Evolutionary conservation across 2,329 filamentous ascomycete species (phyloP).

Genomic region (Reticulascus tulasneorum): DNA sequence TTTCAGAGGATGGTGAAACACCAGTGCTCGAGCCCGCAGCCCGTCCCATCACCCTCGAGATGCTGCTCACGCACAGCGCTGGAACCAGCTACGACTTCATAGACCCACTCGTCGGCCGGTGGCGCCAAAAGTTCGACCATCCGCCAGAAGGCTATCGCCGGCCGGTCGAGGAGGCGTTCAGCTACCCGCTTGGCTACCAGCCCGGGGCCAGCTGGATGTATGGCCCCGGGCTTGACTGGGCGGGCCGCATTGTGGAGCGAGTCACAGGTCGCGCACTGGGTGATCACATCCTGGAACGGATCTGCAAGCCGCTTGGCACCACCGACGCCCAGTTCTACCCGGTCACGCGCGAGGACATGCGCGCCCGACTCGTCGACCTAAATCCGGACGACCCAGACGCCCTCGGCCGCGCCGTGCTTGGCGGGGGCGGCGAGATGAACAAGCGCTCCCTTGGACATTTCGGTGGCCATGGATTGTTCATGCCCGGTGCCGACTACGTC

Average conservation of each 20-base stretch:
- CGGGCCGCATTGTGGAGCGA: slow-evolving; percentile 19
- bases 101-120: slow-evolving; percentile 16
- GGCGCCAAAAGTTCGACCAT: not conserved
- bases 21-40: slow-evolving; percentile 22
- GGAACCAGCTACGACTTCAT: slow-evolving; percentile 38
- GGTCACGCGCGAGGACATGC: slow-evolving; percentile 26
- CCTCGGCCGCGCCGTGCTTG: slow-evolving; percentile 29
- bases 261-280: not conserved
- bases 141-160: slow-evolving; percentile 3
- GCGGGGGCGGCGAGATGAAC: slow-evolving; percentile 28
- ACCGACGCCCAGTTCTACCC: slow-evolving; percentile 34
- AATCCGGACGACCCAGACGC: slow-evolving; percentile 33
- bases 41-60: slow-evolving; percentile 37
- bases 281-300: not conserved
- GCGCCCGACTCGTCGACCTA: slow-evolving; percentile 29
- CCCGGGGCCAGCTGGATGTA: slow-evolving; percentile 25
- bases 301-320: slow-evolving; percentile 42
- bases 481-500: too few relatives aligned
- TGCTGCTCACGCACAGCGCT: slow-evolving; percentile 43
- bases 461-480: slow-evolving; percentile 41
- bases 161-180: slow-evolving; percentile 31
- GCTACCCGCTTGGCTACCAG: slow-evolving; percentile 25
- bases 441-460: slow-evolving; percentile 30
- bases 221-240: slow-evolving; percentile 26
- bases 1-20: slow-evolving; percentile 29